Base-by-base conservation (phyloP, 2,329 filamentous ascomycete species). In the Leptosphaerulina australis region DNA sequence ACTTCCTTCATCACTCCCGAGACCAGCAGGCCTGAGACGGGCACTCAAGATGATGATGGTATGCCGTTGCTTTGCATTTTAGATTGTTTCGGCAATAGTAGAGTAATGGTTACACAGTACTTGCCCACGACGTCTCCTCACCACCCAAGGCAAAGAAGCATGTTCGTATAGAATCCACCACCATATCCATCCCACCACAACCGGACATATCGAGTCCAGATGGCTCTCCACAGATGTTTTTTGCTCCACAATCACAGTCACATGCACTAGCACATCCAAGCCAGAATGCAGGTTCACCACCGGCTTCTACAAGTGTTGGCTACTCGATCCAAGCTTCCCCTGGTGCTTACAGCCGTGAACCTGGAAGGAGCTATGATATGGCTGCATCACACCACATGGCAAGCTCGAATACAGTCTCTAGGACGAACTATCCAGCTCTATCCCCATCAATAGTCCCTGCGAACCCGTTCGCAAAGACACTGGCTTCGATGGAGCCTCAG, bases 81-180 rank as follows among this genome's bases (percentile, higher is more conserved):
- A 54, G 52, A 41, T 43, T 47, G 55, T 48, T 25, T 51, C 24
- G 58, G 63, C 56, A 63, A 60, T 47, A 52, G 52, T 58, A 55
- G 58, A 69, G 65, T 73, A 71, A 73, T 69, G 55, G 50, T 65
- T 59, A 54, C 55, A 64, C 60, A 72, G 70, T 61, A 50, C 60
- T 56, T 58, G 61, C 63, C 55, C 56, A 55, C 35, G 47, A 50
- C 54, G 45, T 56, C 47, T 45, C 66, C 34, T 51, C 56, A 56
- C 50, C 55, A 50, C 58, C 61, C 49, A 65, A 60, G 65, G 78
- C 82, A 51, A 88, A 88, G 73, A 87, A 83, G 60, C 65, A 65
- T 63, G 86, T 89, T 53, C 83, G 86, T 63, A 76, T 77, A 63
- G 71, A 72, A 45, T 75, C 75, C 36, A 74, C 74, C 30, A 67